These are phyloP conservation scores for Lachnellula subtilissima DNA, from an alignment of 2,329 filamentous ascomycete species.

Conservation along the genomic window DNA sequence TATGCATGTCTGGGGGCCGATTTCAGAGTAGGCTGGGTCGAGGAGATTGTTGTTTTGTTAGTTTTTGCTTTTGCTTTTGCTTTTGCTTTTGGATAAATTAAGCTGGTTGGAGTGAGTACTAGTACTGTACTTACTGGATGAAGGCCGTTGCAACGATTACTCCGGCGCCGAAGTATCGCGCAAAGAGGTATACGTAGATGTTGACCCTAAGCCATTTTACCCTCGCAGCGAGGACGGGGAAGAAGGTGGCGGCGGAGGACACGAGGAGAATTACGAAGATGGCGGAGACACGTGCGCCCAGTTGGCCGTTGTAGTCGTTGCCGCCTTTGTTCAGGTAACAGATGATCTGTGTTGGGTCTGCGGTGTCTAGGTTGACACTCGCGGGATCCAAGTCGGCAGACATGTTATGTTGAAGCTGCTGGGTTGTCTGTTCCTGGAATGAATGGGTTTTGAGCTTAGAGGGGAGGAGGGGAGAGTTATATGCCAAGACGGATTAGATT, in stretches of 20 bases:
- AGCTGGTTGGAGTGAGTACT: constrained; percentile 32
- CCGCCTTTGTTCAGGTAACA: constrained; percentile 43
- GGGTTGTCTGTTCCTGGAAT: neutral
- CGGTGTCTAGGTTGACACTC: constrained; percentile 40
- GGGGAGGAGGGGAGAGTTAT: no score
- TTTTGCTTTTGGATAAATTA: neutral
- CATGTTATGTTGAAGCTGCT: constrained; percentile 7
- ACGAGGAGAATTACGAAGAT: constrained; percentile 71
- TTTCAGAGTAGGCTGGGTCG: constrained; percentile 40
- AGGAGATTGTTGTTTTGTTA: constrained; percentile 38
- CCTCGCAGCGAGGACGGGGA: constrained; percentile 62
- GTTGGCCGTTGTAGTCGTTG: constrained; percentile 52
- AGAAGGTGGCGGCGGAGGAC: constrained; percentile 55
- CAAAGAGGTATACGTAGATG: constrained; percentile 61
- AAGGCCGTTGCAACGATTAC: constrained; percentile 76
- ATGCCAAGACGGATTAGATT: no score
- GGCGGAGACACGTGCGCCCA: constrained; percentile 65
- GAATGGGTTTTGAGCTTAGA: no score
- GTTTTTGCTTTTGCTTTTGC: neutral
- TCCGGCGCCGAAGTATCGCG: constrained; percentile 66
- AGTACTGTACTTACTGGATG: constrained; percentile 51
- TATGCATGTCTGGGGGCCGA: constrained; percentile 45
- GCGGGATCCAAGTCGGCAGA: constrained; percentile 34
- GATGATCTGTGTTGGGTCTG: constrained; percentile 40
- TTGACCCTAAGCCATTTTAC: constrained; percentile 53